Percentiles rank a stretch among this genome's conserved stretches.
phyloP scores from a whole-genome alignment of 768 basidiomycete species.

The Pulveroboletus sp. region DNA sequence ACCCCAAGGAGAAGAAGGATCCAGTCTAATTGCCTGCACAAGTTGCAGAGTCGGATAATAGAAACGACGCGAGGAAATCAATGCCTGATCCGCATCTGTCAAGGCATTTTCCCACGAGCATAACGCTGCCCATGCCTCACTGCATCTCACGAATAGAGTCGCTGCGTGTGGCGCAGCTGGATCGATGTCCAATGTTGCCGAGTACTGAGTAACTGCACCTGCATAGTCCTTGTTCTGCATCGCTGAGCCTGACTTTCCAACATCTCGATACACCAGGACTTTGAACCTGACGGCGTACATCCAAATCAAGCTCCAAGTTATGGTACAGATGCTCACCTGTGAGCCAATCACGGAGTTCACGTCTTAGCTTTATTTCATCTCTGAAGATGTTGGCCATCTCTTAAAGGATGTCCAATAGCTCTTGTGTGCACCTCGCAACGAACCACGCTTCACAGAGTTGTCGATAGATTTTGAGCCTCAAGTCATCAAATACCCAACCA shows the following conservation, averaged over 20 bases:
- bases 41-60: background rate
- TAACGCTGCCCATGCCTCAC: conserved; percentile 5
- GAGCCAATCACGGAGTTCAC: conserved; percentile 7
- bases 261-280: conserved; percentile 1
- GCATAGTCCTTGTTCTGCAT: conserved; percentile 1
- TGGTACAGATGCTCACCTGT: conserved; percentile 1
- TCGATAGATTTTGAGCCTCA: conserved; percentile 7
- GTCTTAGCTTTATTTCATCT: conserved; percentile 7
- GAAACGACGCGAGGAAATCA: background rate
- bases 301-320: background rate
- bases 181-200: conserved; percentile 5
- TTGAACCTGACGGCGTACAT: conserved; percentile 1
- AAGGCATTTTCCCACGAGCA: conserved; percentile 11
- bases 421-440: background rate
- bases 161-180: background rate
- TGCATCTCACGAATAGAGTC: conserved; percentile 12
- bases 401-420: background rate
- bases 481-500: conserved; percentile 15
- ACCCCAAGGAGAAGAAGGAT: conserved; percentile 12
- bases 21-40: conserved; percentile 7
- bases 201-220: conserved; percentile 9
- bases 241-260: conserved; percentile 10
- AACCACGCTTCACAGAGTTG: conserved; percentile 11
- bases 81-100: conserved; percentile 18
- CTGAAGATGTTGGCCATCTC: conserved; percentile 5